phyloP scores from a whole-genome alignment of 768 basidiomycete genomes.

The Dacryopinax spathularia region DNA sequence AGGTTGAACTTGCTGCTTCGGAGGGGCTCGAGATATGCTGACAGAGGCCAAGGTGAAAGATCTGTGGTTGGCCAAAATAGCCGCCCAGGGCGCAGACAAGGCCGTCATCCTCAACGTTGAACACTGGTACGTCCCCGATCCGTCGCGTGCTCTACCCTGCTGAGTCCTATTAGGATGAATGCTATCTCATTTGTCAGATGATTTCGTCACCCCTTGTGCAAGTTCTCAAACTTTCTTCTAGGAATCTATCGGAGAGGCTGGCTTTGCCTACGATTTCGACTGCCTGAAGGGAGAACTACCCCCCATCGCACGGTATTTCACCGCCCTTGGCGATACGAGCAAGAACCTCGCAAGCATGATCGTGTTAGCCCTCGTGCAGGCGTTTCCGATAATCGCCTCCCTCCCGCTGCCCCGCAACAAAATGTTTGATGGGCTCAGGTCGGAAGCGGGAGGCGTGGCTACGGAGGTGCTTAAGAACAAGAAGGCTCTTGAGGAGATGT shows the following conservation, averaged over 20 bases:
- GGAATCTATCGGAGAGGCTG: background rate
- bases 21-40: no score
- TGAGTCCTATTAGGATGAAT: background rate
- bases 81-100: background rate
- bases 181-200: background rate
- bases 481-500: no score
- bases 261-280: background rate
- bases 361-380: background rate
- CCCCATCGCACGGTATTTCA: background rate
- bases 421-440: no score
- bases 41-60: background rate
- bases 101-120: background rate
- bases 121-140: background rate
- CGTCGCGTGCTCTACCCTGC: background rate
- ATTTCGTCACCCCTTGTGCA: background rate
- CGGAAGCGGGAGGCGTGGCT: no score
- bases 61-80: background rate
- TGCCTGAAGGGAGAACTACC: background rate
- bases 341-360: background rate
- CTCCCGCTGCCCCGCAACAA: no score
- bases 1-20: no score
- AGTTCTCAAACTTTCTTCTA: background rate
- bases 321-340: background rate
- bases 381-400: no score
- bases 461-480: no score